Evolutionary conservation across 805 yeast genomes (phyloP), one percentile per base, ranked within the genome.

Genomic region (Schwanniomyces yamadae): DNA sequence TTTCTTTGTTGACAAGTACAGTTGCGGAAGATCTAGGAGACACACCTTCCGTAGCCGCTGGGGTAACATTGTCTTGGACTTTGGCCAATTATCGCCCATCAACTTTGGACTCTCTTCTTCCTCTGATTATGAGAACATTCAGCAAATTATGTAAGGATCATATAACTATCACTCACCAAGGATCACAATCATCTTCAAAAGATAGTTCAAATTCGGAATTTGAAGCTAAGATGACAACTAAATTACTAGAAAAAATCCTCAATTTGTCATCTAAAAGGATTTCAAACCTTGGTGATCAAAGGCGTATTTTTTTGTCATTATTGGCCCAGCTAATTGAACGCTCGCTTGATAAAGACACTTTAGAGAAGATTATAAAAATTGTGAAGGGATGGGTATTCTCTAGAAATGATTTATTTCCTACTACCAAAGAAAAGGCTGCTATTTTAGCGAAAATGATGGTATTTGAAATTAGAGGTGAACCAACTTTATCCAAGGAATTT

Each of bases 391-490:
- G 99, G 99, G 91, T 90, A 0, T 89, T 95, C 54, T 77, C 87
- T 2, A 77, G 82, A 38, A 69, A 78, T 4, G 96, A 87, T 45
- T 71, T 87, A 15, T 89, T 89, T 68, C 99, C 99, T 3, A 87
- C 98, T 0, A 80, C 84, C 2, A 95, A 93, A 55, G 99, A 93
- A 53, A 93, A 93, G 56, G 96, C 98, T 1, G 97, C 95, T 0
- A 82, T 93, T 26, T 67, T 93, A 39, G 77, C 90, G 10, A 93
- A 93, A 61, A 89, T 95, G 96, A 78, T 91, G 75, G 84, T 86
- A 1, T 90, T 88, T 55, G 98, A 91, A 52, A 72, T 82, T 28
- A 73, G 95, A 44, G 95, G 95, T 3, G 96, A 91, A 52, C 76
- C 86, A 6, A 77, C 85, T 1, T 62, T 78, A 35, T 81, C 95